Evolutionary conservation across 805 yeast genomes (phyloP).

Genomic region (Ogataea siamensis): DNA sequence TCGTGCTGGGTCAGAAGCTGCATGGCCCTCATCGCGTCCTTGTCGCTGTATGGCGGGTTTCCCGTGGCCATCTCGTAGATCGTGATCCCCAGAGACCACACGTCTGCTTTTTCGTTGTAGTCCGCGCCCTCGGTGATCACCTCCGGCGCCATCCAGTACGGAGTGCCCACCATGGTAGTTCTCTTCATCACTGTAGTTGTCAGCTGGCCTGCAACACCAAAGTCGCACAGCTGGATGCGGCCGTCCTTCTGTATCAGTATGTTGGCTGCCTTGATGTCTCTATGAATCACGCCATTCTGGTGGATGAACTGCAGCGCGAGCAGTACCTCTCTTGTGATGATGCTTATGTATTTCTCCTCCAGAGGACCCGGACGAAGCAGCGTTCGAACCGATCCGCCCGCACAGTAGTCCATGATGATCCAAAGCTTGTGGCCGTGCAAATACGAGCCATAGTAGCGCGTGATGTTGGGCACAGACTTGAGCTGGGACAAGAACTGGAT

Average conservation of each 20-base stretch:
- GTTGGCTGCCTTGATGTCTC: slow-evolving; percentile 97
- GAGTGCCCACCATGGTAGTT: slow-evolving; percentile 94
- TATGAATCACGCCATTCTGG: slow-evolving; percentile 85
- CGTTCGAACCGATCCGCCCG: slow-evolving; percentile 92
- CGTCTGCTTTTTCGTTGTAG: slow-evolving; percentile 89
- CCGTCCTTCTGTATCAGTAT: slow-evolving; percentile 83
- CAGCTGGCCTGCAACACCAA: slow-evolving; percentile 96
- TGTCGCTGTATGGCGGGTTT: slow-evolving; percentile 94
- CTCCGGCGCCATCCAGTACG: slow-evolving; percentile 99
- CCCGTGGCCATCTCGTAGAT: slow-evolving; percentile 94
- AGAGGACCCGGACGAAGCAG: slow-evolving; percentile 81
- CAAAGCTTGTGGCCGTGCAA: slow-evolving; percentile 87
- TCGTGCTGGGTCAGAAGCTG: slow-evolving; percentile 87
- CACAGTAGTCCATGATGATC: slow-evolving; percentile 97
- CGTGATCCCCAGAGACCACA: slow-evolving; percentile 97
- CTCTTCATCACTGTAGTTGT: slow-evolving; percentile 73
- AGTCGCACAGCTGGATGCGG: slow-evolving; percentile 87
- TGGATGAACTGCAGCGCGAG: slow-evolving; percentile 81
- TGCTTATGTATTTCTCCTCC: slow-evolving; percentile 79
- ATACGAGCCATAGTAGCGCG: slow-evolving; percentile 87
- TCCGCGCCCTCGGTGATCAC: slow-evolving; percentile 89
- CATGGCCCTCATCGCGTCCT: slow-evolving; percentile 93
- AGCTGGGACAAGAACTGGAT: slow-evolving; percentile 80
- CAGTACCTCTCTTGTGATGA: slow-evolving; percentile 80
- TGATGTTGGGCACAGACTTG: slow-evolving; percentile 84